Conservation (phyloP, 768 basidiomycete species). For the Asterophora lycoperdoides region DNA sequence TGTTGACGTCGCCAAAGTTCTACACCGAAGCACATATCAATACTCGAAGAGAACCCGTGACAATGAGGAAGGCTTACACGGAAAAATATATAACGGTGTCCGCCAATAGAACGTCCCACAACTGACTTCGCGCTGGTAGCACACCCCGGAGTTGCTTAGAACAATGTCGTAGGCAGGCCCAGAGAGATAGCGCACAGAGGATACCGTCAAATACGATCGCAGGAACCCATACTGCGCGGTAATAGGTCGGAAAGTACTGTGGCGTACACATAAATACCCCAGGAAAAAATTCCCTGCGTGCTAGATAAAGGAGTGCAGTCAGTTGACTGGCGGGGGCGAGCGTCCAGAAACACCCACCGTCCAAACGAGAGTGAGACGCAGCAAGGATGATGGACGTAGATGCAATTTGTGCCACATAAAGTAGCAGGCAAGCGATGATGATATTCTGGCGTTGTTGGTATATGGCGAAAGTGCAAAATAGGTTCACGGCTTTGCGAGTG, state of each 20-base stretch:
- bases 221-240: constrained; percentile 23
- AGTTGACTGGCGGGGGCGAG: not conserved
- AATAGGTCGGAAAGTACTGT: constrained; percentile 13
- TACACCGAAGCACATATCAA: not conserved
- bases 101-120: constrained; percentile 21
- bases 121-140: constrained; percentile 2
- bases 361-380: constrained; percentile 8
- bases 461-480: constrained; percentile 25
- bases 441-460: constrained; percentile 14
- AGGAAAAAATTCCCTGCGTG: constrained; percentile 8
- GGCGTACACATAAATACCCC: constrained; percentile 17
- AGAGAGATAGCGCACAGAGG: constrained; percentile 18
- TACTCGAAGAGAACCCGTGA: no score
- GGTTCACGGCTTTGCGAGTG: constrained; percentile 16
- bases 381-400: constrained; percentile 16
- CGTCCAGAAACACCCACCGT: constrained; percentile 10
- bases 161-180: constrained; percentile 14
- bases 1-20: constrained; percentile 17
- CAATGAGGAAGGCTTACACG: constrained; percentile 18
- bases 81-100: constrained; percentile 25
- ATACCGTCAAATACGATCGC: constrained; percentile 20
- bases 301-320: constrained; percentile 1
- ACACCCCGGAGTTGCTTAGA: constrained; percentile 5
- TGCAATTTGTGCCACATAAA: constrained; percentile 16
- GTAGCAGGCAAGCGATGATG: constrained; percentile 8